Percentiles rank a stretch among this genome's conserved stretches.
Evolutionary conservation across 306 rosid genomes (phyloP).

Genomic region (Phaseolus lunatus): DNA sequence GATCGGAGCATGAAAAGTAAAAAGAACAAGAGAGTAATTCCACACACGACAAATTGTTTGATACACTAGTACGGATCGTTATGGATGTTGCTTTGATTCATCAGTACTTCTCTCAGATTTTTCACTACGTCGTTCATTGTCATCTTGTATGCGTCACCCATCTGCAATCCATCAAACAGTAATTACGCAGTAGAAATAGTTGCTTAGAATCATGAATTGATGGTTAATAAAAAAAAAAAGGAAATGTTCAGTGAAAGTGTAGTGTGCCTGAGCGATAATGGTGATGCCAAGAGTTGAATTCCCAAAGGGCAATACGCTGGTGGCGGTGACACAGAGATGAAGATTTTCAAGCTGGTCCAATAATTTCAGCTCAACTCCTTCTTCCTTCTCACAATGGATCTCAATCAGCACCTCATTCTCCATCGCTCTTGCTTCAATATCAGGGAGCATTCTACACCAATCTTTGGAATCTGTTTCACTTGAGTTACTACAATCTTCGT

Average conservation of each 20-base stretch:
- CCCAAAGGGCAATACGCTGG: constrained; percentile 49
- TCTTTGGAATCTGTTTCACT: constrained; percentile 25
- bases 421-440: constrained; percentile 41
- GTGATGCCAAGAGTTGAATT: constrained; percentile 50
- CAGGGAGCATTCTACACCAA: constrained; percentile 7
- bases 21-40: not conserved
- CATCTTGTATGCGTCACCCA: constrained; percentile 25
- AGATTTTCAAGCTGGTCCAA: constrained; percentile 37
- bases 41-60: not conserved
- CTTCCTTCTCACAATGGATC: constrained; percentile 45
- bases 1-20: not conserved
- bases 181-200: no score
- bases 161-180: not conserved
- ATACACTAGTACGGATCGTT: constrained; percentile 10
- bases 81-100: not conserved
- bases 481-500: not conserved
- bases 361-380: constrained; percentile 40
- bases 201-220: no score
- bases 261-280: constrained; percentile 49
- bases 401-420: constrained; percentile 45
- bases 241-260: not conserved
- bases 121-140: constrained; percentile 11
- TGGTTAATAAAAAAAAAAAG: no score
- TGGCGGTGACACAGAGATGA: constrained; percentile 41
- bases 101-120: not conserved